These are phyloP conservation scores for Euphorbia schlechtendalii DNA, from an alignment of 441 rosid species.

Conservation along the genomic window DNA sequence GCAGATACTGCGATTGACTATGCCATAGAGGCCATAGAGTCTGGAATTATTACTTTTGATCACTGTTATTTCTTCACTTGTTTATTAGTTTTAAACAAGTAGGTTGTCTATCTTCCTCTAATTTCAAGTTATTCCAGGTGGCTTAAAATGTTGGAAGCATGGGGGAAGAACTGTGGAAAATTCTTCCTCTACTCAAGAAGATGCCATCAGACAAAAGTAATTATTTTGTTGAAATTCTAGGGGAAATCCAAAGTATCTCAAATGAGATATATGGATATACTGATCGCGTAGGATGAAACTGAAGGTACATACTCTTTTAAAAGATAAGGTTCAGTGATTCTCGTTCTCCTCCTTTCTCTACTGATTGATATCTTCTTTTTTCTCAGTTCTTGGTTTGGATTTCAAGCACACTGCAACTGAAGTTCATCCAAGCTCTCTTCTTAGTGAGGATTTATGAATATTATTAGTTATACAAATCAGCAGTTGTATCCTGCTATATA, in stretches of 20 bases:
- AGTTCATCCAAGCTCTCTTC: conserved; percentile 50
- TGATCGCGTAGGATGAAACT: conserved; percentile 21
- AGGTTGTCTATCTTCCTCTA: no score
- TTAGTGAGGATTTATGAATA: conserved; percentile 48
- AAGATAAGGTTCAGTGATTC: no score
- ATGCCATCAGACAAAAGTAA: conserved; percentile 71
- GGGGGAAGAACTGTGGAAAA: conserved; percentile 67
- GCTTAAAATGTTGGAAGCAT: conserved; percentile 70
- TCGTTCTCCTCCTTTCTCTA: no score
- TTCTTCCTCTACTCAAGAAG: conserved; percentile 82
- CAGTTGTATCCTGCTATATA: conserved; percentile 48
- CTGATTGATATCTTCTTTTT: no score
- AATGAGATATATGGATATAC: conserved; percentile 50
- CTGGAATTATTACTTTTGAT: no score
- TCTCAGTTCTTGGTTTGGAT: conserved; percentile 81
- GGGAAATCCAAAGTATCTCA: conserved; percentile 44
- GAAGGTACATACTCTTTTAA: no score
- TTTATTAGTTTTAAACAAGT: no score
- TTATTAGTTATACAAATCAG: conserved; percentile 55
- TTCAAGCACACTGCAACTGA: conserved; percentile 48
- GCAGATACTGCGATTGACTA: no score
- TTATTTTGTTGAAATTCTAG: conserved; percentile 62
- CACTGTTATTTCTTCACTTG: no score
- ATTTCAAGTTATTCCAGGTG: conserved; percentile 27
- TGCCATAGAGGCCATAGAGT: no score